Evolutionary conservation across 257 asterid genomes (phyloP).

Genomic region (Solanum sejunctum): DNA sequence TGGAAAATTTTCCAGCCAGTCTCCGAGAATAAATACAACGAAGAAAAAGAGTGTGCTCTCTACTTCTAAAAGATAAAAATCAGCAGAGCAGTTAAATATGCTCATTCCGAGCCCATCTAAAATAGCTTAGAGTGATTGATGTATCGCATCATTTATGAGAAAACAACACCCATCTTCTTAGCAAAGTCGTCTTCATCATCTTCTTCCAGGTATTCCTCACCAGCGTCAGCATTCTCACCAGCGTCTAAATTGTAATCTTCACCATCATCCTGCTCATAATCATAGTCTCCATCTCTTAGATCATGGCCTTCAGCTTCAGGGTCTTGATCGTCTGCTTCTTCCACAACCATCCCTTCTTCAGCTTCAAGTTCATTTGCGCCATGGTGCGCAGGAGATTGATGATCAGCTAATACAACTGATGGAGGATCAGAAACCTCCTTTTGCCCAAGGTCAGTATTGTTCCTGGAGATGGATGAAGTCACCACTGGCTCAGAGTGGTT

Average conservation of each 20-base stretch:
- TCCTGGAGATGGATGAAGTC: background rate
- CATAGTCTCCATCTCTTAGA: constrained; percentile 36
- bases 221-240: constrained; percentile 44
- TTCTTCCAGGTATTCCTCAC: constrained; percentile 47
- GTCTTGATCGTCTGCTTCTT: constrained; percentile 28
- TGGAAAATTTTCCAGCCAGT: constrained; percentile 10
- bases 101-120: constrained; percentile 16
- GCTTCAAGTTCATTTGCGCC: constrained; percentile 17
- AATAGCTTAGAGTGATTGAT: background rate
- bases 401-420: constrained; percentile 5
- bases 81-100: constrained; percentile 33
- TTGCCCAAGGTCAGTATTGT: background rate
- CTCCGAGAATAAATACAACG: constrained; percentile 13
- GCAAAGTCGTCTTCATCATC: constrained; percentile 82
- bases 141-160: constrained; percentile 21
- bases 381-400: background rate
- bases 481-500: background rate
- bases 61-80: constrained; percentile 34
- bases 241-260: constrained; percentile 46
- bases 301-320: constrained; percentile 40
- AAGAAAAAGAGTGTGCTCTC: constrained; percentile 6
- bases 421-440: constrained; percentile 16
- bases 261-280: constrained; percentile 54
- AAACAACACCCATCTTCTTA: constrained; percentile 81
- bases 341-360: constrained; percentile 34